A percentile compares a stretch with the other conserved stretches of the same genome.
phyloP scores from a whole-genome alignment of 345 rosid species.

The Cardiospermum halicacabum region DNA sequence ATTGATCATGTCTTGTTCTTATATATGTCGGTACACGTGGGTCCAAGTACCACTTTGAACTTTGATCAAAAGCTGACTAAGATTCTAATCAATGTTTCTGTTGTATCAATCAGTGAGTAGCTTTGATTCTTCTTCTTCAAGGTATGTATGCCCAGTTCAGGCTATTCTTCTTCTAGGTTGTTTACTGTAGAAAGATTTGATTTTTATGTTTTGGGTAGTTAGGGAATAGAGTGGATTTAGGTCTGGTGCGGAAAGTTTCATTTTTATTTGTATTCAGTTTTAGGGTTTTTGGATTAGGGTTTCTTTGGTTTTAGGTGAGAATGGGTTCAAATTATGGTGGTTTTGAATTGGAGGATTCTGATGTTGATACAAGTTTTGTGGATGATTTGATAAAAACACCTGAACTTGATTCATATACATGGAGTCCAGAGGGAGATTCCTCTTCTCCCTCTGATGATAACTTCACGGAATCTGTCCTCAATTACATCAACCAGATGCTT shows the following conservation, averaged over 20 bases:
- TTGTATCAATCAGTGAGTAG: neutral
- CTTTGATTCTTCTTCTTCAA: neutral
- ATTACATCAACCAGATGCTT: conserved; percentile 66
- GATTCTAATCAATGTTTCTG: neutral
- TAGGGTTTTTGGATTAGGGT: neutral
- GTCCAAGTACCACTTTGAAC: too few species aligned
- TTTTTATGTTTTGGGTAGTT: conserved; percentile 1
- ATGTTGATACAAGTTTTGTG: conserved; percentile 26
- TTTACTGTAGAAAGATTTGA: neutral
- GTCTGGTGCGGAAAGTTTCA: neutral
- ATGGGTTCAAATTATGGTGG: conserved; percentile 20
- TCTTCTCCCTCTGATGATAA: conserved; percentile 40
- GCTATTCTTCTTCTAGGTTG: neutral
- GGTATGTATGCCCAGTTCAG: conserved; percentile 3
- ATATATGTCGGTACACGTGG: too few species aligned
- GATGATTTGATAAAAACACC: conserved; percentile 17
- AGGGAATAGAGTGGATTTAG: neutral
- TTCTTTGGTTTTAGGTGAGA: neutral
- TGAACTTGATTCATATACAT: conserved; percentile 18
- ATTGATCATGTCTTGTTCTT: too few species aligned
- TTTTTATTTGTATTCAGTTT: neutral
- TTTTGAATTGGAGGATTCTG: conserved; percentile 28
- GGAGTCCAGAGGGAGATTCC: conserved; percentile 31
- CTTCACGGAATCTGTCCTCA: conserved; percentile 51
- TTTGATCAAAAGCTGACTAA: neutral